Evolutionary conservation across 2,329 filamentous ascomycete genomes (phyloP).

Genomic region (Apiospora phragmitis): DNA sequence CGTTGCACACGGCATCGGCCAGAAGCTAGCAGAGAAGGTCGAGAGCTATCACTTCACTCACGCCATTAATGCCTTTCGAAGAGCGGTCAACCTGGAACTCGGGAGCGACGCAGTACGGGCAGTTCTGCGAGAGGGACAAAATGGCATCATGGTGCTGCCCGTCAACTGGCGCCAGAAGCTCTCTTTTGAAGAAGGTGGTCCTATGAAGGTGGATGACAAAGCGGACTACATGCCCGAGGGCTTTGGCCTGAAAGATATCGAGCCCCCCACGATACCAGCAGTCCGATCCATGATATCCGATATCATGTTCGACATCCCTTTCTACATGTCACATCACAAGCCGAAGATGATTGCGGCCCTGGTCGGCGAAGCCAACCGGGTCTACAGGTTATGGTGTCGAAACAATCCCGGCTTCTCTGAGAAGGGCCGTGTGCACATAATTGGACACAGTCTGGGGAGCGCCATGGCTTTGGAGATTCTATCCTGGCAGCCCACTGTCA

Average conservation of each 20-base stretch:
- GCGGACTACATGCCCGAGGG: conserved; percentile 58
- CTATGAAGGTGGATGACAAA: conserved; percentile 55
- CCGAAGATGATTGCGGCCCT: conserved; percentile 91
- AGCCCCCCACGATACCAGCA: conserved; percentile 83
- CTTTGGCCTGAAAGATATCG: conserved; percentile 79
- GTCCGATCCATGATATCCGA: conserved; percentile 95
- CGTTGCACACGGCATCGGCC: conserved; percentile 93
- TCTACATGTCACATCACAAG: conserved; percentile 96
- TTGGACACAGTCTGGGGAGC: conserved; percentile 91
- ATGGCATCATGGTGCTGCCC: conserved; percentile 90
- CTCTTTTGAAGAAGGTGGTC: conserved; percentile 79
- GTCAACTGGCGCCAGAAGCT: conserved; percentile 91
- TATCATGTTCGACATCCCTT: conserved; percentile 97
- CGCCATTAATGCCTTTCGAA: conserved; percentile 86
- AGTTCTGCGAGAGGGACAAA: conserved; percentile 73
- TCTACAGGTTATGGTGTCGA: conserved; percentile 92
- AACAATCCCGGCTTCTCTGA: conserved; percentile 88
- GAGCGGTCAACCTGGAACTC: conserved; percentile 83
- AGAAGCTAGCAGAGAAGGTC: conserved; percentile 91
- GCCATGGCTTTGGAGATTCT: conserved; percentile 93
- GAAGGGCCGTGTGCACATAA: conserved; percentile 82
- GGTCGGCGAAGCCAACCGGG: conserved; percentile 86
- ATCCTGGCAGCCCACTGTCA: conserved; percentile 78
- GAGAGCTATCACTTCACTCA: conserved; percentile 98
- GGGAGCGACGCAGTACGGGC: conserved; percentile 72